A percentile compares a stretch with the other conserved stretches of the same genome.
Conservation (phyloP, 2,329 filamentous ascomycete genomes). For the Talaromyces sp. region DNA sequence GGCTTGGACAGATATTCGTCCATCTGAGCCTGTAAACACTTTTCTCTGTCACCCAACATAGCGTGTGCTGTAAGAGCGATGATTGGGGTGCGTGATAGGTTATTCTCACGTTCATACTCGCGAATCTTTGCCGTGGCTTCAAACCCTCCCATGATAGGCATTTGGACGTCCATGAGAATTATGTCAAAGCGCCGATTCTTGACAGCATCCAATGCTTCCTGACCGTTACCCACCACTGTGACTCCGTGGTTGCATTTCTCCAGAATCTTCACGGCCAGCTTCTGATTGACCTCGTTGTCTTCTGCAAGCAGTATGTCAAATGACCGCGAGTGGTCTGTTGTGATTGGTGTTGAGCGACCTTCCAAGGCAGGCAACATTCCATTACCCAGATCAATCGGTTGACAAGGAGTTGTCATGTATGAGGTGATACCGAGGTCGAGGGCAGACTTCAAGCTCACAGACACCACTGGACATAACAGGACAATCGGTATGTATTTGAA, state of each 20-base stretch:
- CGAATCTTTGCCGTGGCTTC: conserved; percentile 96
- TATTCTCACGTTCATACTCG: conserved; percentile 82
- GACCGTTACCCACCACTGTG: conserved; percentile 83
- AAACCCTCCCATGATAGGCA: conserved; percentile 99
- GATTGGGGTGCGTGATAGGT: conserved; percentile 81
- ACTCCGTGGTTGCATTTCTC: conserved; percentile 73
- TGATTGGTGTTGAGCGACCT: conserved; percentile 80
- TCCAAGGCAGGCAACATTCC: conserved; percentile 90
- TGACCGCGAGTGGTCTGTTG: conserved; percentile 86
- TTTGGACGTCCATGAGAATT: conserved; percentile 98
- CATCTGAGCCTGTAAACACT: conserved; percentile 98
- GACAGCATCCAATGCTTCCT: conserved; percentile 88
- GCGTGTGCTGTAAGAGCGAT: conserved; percentile 96
- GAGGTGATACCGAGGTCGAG: conserved; percentile 89
- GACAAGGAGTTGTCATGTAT: conserved; percentile 93
- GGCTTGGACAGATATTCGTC: conserved; percentile 98
- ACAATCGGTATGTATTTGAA: conserved; percentile 96
- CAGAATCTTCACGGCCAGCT: conserved; percentile 87
- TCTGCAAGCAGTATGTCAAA: conserved; percentile 90
- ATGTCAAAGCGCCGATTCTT: conserved; percentile 92
- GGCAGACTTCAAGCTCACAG: conserved; percentile 84
- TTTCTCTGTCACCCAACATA: conserved; percentile 97
- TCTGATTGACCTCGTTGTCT: conserved; percentile 93
- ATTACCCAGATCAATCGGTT: conserved; percentile 85
- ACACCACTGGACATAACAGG: conserved; percentile 78